A percentile compares a stretch with the other conserved stretches of the same genome.
phyloP scores from a whole-genome alignment of 257 asterid species.

The Coffea eugenioides region DNA sequence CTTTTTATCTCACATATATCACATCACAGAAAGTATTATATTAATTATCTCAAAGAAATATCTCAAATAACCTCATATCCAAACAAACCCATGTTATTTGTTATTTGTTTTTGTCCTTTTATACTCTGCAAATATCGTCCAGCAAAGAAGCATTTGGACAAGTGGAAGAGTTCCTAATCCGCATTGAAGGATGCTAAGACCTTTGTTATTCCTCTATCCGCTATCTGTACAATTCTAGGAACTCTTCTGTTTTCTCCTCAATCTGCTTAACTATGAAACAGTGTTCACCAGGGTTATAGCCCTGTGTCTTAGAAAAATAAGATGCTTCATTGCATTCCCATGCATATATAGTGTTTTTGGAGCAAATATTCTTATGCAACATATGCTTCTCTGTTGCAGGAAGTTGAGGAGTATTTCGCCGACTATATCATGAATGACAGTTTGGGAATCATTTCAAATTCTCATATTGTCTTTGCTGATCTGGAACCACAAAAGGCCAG shows the following conservation, averaged over 20 bases:
- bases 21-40: too few relatives aligned
- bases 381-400: constrained; percentile 34
- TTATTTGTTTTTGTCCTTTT: neutral
- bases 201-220: neutral
- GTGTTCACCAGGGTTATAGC: neutral
- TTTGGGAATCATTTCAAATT: constrained; percentile 58
- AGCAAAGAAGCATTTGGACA: too few relatives aligned
- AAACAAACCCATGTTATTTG: neutral
- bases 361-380: too few relatives aligned
- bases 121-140: too few relatives aligned
- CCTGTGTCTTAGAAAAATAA: too few relatives aligned
- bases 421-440: constrained; percentile 67
- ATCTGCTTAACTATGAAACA: neutral
- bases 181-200: neutral
- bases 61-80: too few relatives aligned
- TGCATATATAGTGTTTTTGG: too few relatives aligned
- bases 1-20: too few relatives aligned
- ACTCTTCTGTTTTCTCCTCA: neutral
- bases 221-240: neutral
- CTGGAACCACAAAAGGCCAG: constrained; percentile 43
- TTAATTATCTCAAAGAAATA: too few relatives aligned
- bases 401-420: constrained; percentile 67
- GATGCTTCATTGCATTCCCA: too few relatives aligned
- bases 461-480: constrained; percentile 71
- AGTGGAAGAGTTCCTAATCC: neutral